phyloP scores from a whole-genome alignment of 176 grass and related monocot species.

The Oryza rufipogon region DNA sequence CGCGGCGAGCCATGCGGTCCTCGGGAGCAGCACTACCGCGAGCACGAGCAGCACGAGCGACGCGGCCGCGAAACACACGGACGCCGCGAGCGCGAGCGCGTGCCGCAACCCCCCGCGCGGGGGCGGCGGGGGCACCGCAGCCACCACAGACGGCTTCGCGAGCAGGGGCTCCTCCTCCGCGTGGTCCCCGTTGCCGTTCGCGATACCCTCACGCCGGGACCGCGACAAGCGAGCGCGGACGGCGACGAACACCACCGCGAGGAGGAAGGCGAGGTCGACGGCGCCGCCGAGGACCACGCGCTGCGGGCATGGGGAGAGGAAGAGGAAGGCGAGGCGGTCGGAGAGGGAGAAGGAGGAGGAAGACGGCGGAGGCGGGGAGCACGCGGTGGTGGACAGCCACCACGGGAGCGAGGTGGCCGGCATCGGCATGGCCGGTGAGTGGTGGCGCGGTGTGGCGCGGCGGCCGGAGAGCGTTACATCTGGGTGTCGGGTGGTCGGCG shows the following conservation, averaged over 20 bases:
- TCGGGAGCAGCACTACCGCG: background rate
- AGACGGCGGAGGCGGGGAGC: constrained; percentile 7
- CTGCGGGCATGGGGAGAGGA: constrained; percentile 59
- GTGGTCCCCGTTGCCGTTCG: background rate
- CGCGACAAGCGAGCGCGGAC: constrained; percentile 20
- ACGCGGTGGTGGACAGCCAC: constrained; percentile 46
- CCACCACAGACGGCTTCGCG: background rate
- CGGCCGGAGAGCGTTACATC: background rate
- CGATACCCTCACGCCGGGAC: no score
- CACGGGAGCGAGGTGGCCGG: constrained; percentile 27
- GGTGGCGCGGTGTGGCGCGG: background rate
- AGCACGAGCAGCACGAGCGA: constrained; percentile 47
- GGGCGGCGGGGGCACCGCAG: background rate
- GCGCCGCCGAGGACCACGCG: constrained; percentile 35
- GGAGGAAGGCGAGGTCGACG: constrained; percentile 47
- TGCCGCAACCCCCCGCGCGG: background rate
- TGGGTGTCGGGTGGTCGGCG: background rate
- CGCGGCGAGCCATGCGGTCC: background rate
- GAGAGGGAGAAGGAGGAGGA: background rate
- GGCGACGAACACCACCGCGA: constrained; percentile 10
- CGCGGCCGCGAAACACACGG: constrained; percentile 25
- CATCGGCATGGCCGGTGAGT: background rate
- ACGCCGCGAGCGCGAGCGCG: constrained; percentile 36
- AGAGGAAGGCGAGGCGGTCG: constrained; percentile 36
- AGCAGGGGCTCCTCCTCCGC: constrained; percentile 45